Percentiles rank a stretch among this genome's conserved stretches.
Evolutionary conservation across 139 green algal species (phyloP).

Genomic region (Chlamydomonas eustigma): DNA sequence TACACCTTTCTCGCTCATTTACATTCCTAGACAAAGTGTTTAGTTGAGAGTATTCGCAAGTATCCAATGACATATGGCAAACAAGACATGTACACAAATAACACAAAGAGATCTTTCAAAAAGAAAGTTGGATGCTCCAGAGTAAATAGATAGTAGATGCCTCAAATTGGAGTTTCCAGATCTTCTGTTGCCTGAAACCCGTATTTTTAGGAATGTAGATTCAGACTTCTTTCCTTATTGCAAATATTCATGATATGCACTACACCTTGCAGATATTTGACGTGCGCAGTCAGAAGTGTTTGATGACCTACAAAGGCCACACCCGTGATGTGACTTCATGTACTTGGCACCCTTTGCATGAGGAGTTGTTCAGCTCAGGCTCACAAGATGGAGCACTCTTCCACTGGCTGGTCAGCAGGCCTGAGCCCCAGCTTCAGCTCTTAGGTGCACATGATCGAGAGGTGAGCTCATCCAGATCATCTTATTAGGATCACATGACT

Average conservation of each 20-base stretch:
- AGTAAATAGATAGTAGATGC: too few relatives aligned
- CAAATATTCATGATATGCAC: too few relatives aligned
- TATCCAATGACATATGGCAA: too few relatives aligned
- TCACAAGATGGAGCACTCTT: conserved; percentile 67
- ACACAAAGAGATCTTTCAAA: too few relatives aligned
- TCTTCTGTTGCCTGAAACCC: too few relatives aligned
- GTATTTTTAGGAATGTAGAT: too few relatives aligned
- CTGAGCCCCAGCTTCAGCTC: conserved; percentile 41
- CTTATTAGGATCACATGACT: not conserved
- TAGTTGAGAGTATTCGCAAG: too few relatives aligned
- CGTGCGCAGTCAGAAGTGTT: conserved; percentile 58
- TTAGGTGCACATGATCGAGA: conserved; percentile 14
- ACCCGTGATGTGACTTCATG: conserved; percentile 66
- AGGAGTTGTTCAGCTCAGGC: conserved; percentile 75
- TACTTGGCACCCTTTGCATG: conserved; percentile 84
- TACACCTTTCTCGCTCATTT: not conserved
- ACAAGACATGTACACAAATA: too few relatives aligned
- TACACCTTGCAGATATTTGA: conserved; percentile 56
- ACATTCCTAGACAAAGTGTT: not conserved
- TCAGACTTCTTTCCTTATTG: too few relatives aligned
- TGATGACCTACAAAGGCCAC: conserved; percentile 74
- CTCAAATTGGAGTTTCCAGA: too few relatives aligned
- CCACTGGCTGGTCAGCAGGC: conserved; percentile 67
- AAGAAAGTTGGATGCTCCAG: too few relatives aligned
- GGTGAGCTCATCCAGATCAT: not conserved